Conservation (phyloP, 768 basidiomycete species). For the Crassisporium funariophilum region DNA sequence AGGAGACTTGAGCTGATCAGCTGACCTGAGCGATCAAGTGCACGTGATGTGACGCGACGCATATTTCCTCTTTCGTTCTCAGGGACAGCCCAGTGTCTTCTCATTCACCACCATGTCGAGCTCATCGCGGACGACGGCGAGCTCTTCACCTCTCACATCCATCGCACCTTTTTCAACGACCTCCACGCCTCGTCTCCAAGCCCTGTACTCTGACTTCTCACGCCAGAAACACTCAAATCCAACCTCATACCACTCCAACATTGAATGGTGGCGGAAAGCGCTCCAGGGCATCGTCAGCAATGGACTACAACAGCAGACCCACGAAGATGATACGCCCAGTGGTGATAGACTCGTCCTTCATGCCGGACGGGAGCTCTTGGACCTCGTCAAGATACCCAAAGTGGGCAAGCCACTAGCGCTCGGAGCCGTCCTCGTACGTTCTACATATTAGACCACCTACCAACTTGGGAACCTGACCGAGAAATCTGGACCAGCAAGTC, state of each 20-base stretch:
- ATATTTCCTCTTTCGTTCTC: not conserved
- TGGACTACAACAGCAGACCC: conserved; percentile 47
- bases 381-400: conserved; percentile 62
- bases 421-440: conserved; percentile 75
- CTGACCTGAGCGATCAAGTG: too few relatives aligned
- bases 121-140: conserved; percentile 11
- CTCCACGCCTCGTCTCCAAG: conserved; percentile 61
- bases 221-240: conserved; percentile 85
- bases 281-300: conserved; percentile 61
- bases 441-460: conserved; percentile 1
- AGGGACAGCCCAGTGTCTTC: not conserved
- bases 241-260: conserved; percentile 74
- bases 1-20: too few relatives aligned
- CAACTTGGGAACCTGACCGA: conserved; percentile 25
- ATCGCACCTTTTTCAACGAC: conserved; percentile 50
- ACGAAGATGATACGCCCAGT: not conserved
- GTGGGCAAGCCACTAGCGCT: conserved; percentile 77
- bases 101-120: conserved; percentile 7
- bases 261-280: conserved; percentile 85
- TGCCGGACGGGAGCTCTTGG: conserved; percentile 55
- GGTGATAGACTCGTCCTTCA: conserved; percentile 61
- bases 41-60: conserved; percentile 19
- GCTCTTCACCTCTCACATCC: conserved; percentile 22
- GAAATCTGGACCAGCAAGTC: conserved; percentile 58
- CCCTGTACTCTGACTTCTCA: conserved; percentile 87